phyloP scores from a whole-genome alignment of 2,329 filamentous ascomycete species.

The Sclerotinia nivalis region DNA sequence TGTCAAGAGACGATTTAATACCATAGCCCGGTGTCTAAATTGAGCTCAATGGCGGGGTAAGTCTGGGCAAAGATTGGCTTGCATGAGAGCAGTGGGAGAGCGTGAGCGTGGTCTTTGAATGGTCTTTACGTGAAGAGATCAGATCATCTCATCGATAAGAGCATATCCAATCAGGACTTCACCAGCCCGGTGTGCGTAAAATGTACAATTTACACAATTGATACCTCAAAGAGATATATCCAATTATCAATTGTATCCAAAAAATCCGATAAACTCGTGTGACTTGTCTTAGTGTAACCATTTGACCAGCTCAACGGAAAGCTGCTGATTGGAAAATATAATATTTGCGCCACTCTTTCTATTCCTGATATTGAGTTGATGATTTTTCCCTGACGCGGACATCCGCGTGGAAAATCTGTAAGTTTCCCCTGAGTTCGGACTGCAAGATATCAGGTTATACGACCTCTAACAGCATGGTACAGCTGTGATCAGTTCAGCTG shows the following conservation, averaged over 20 bases:
- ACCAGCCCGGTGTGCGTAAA: not conserved
- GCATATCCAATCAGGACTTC: not conserved
- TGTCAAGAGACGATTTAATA: not conserved
- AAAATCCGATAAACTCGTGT: not conserved
- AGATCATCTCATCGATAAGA: slow-evolving; percentile 18
- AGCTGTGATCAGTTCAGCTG: slow-evolving; percentile 17
- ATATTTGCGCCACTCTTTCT: not conserved
- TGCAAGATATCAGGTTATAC: slow-evolving; percentile 23
- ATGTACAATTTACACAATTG: slow-evolving; percentile 1
- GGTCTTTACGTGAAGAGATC: not conserved
- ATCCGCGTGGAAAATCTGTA: slow-evolving; percentile 23
- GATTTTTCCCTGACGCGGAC: slow-evolving; percentile 20
- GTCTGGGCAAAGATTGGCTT: not conserved
- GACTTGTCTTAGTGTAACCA: slow-evolving; percentile 11
- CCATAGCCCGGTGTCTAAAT: not conserved
- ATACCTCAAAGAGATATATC: not conserved
- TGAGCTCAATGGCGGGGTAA: not conserved
- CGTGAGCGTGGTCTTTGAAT: not conserved
- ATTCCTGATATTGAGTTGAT: slow-evolving; percentile 10
- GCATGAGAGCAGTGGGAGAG: slow-evolving; percentile 1
- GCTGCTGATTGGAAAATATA: slow-evolving; percentile 20
- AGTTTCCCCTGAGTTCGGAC: slow-evolving; percentile 15
- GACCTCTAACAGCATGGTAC: slow-evolving; percentile 21
- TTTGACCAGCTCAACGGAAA: slow-evolving; percentile 24
- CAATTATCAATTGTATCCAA: slow-evolving; percentile 7